A percentile compares a stretch with the other conserved stretches of the same genome.
phyloP scores from a whole-genome alignment of 441 rosid genomes.

The Pelargonium cotyledonis region DNA sequence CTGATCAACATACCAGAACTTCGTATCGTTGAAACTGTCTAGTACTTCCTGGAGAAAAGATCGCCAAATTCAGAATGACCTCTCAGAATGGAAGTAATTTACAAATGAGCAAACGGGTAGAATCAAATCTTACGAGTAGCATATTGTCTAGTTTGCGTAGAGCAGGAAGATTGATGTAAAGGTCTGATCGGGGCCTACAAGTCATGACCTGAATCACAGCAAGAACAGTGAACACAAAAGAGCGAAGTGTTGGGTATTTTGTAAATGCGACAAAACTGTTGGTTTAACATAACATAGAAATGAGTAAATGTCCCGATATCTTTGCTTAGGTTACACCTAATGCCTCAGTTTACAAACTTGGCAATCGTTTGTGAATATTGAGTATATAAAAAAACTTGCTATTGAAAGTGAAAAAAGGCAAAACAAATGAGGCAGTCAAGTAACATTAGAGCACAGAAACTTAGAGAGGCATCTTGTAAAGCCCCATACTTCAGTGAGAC shows the following conservation, averaged over 20 bases:
- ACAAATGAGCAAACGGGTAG: conserved; percentile 13
- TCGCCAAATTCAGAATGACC: conserved; percentile 13
- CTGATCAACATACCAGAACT: conserved; percentile 96
- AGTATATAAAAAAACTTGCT: too few species aligned
- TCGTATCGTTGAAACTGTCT: conserved; percentile 67
- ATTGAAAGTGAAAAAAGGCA: too few species aligned
- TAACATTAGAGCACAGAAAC: too few species aligned
- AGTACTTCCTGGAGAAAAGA: conserved; percentile 62
- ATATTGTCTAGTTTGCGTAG: conserved; percentile 85
- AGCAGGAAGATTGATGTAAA: conserved; percentile 83
- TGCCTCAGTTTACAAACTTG: neutral
- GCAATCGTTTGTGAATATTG: neutral
- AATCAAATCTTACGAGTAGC: conserved; percentile 66
- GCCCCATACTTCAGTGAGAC: neutral
- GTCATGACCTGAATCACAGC: conserved; percentile 72
- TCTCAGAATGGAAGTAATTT: neutral
- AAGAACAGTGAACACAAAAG: neutral
- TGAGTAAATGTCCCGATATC: neutral
- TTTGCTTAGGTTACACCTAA: neutral
- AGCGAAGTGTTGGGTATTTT: too few species aligned
- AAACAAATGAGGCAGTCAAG: too few species aligned
- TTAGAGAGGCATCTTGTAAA: too few species aligned
- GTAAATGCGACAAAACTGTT: too few species aligned
- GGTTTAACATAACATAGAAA: neutral
- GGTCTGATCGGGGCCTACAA: conserved; percentile 87